Evolutionary conservation across 2,329 filamentous ascomycete species (phyloP).

Genomic region (Zymoseptoria tritici): DNA sequence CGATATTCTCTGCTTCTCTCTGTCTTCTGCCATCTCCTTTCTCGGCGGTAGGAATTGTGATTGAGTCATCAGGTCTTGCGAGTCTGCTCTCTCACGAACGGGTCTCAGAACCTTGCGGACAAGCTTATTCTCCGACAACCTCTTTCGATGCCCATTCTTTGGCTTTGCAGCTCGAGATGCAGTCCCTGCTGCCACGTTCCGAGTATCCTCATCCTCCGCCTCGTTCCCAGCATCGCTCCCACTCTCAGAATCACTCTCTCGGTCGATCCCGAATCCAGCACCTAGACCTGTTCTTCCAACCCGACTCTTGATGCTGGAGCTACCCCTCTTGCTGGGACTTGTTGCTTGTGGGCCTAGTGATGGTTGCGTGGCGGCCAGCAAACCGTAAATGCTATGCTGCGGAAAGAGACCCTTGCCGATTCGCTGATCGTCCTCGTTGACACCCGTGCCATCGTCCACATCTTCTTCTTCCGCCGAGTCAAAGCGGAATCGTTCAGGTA

Average conservation of each 20-base stretch:
- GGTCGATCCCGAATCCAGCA: slow-evolving; percentile 35
- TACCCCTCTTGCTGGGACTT: slow-evolving; percentile 4
- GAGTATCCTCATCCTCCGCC: slow-evolving; percentile 9
- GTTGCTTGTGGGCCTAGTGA: background rate
- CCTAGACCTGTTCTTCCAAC: slow-evolving; percentile 22
- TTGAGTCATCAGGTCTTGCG: slow-evolving; percentile 28
- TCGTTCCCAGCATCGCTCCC: slow-evolving; percentile 19
- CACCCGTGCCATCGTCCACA: slow-evolving; percentile 14
- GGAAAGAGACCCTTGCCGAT: slow-evolving; percentile 50
- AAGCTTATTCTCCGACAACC: slow-evolving; percentile 58
- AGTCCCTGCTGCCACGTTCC: slow-evolving; percentile 4
- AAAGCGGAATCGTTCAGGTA: slow-evolving; percentile 15
- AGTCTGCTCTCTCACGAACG: slow-evolving; percentile 35
- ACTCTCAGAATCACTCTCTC: slow-evolving; percentile 71
- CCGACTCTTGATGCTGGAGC: background rate
- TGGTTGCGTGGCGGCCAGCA: slow-evolving; percentile 74
- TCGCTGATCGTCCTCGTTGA: slow-evolving; percentile 15
- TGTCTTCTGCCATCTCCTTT: slow-evolving; percentile 9
- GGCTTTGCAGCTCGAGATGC: slow-evolving; percentile 4
- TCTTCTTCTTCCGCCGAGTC: slow-evolving; percentile 13
- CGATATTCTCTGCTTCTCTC: slow-evolving; percentile 37
- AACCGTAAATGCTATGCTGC: slow-evolving; percentile 90
- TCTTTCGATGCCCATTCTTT: slow-evolving; percentile 43
- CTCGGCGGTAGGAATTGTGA: slow-evolving; percentile 24
- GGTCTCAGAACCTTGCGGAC: slow-evolving; percentile 57